A percentile compares a stretch with the other conserved stretches of the same genome.
phyloP scores from a whole-genome alignment of 805 yeast genomes.

The Vanderwaltozyma tropicalis region DNA sequence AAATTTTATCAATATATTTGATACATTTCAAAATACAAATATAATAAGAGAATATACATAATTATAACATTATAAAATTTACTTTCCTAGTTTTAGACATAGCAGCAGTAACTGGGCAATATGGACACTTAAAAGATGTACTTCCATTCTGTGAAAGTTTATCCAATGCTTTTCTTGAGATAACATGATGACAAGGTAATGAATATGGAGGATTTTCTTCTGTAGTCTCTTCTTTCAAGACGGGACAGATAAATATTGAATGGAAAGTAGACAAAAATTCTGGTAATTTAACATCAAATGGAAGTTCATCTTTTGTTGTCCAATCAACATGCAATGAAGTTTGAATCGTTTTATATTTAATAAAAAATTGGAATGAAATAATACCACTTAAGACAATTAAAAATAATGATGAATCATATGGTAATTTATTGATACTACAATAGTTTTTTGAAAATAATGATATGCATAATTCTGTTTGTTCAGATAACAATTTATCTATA shows the following conservation, averaged over 20 bases:
- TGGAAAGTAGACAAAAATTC: conserved; percentile 40
- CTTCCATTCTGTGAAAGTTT: conserved; percentile 36
- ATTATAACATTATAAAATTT: conserved; percentile 30
- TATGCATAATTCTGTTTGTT: conserved; percentile 16
- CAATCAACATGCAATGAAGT: conserved; percentile 32
- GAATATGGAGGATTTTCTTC: conserved; percentile 50
- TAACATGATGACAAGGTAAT: conserved; percentile 54
- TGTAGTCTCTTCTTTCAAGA: conserved; percentile 56
- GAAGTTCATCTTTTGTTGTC: conserved; percentile 50
- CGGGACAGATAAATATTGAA: conserved; percentile 63
- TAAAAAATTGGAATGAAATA: conserved; percentile 42
- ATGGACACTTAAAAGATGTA: conserved; percentile 56
- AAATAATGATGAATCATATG: conserved; percentile 45
- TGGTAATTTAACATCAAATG: conserved; percentile 52
- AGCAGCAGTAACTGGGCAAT: conserved; percentile 47
- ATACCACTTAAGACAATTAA: conserved; percentile 42
- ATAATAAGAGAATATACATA: neutral
- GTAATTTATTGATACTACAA: conserved; percentile 38
- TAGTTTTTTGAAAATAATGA: conserved; percentile 38
- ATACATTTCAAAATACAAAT: too few relatives aligned
- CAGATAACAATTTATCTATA: conserved; percentile 17
- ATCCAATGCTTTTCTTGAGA: conserved; percentile 43
- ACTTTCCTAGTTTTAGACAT: conserved; percentile 35
- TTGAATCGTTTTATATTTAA: conserved; percentile 35
- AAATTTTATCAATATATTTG: neutral